Conservation (phyloP, 345 rosid genomes). For the Gossypium anomalum region DNA sequence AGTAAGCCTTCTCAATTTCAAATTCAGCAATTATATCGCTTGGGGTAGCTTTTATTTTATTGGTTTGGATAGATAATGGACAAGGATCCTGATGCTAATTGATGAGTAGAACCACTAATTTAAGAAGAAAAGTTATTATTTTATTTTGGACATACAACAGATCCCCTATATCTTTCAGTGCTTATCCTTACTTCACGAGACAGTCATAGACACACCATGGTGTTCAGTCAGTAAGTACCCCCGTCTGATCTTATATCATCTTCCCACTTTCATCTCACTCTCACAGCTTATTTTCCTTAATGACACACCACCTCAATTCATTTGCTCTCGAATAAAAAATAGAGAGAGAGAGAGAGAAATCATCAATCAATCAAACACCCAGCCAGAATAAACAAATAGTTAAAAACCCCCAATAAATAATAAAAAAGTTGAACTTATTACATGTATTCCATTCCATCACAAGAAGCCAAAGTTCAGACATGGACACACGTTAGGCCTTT, state of each 20-base stretch:
- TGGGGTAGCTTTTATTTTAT: too few species aligned
- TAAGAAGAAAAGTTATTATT: too few species aligned
- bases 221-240: too few species aligned
- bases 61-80: too few species aligned
- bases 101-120: too few species aligned
- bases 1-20: too few species aligned
- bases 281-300: not conserved
- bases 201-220: not conserved
- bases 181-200: conserved; percentile 11
- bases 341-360: not conserved
- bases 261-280: not conserved
- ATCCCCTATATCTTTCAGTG: conserved; percentile 3
- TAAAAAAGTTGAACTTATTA: not conserved
- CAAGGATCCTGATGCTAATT: too few species aligned
- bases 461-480: conserved; percentile 3
- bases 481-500: not conserved
- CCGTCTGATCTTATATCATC: not conserved
- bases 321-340: not conserved
- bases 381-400: not conserved
- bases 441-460: not conserved
- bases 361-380: not conserved
- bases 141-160: not conserved
- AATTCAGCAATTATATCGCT: too few species aligned
- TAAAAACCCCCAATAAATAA: not conserved
- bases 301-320: not conserved